Evolutionary conservation across 805 yeast genomes (phyloP).

Genomic region (Ogataea minuta): DNA sequence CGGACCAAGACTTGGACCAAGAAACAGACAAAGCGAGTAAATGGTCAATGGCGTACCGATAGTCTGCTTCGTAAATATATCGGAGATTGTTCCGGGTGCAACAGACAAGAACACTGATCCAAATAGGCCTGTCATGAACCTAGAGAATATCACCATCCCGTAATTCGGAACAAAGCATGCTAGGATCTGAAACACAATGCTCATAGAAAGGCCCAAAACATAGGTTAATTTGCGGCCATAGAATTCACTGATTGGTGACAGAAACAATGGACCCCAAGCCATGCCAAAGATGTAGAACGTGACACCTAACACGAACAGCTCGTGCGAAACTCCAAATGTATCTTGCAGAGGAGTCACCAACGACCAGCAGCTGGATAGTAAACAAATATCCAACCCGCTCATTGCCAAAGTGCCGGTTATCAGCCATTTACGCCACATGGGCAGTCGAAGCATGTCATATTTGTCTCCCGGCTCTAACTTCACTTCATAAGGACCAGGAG

Average conservation of each 20-base stretch:
- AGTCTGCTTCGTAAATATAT: constrained; percentile 57
- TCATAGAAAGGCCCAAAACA: constrained; percentile 44
- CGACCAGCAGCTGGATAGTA: constrained; percentile 69
- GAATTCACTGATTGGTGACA: constrained; percentile 61
- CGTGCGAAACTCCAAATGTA: constrained; percentile 51
- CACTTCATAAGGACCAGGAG: constrained; percentile 19
- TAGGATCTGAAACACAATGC: constrained; percentile 49
- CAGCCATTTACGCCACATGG: constrained; percentile 52
- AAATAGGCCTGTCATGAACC: constrained; percentile 68
- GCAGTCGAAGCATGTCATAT: constrained; percentile 29
- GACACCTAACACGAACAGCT: constrained; percentile 58
- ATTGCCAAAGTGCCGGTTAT: constrained; percentile 52
- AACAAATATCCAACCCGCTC: constrained; percentile 59
- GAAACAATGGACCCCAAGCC: constrained; percentile 59
- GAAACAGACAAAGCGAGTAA: constrained; percentile 59
- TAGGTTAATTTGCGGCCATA: constrained; percentile 56
- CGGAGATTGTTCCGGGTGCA: constrained; percentile 77
- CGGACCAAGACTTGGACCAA: constrained; percentile 74
- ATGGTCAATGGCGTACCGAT: constrained; percentile 70
- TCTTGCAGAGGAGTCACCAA: constrained; percentile 53
- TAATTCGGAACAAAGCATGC: constrained; percentile 58
- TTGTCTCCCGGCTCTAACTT: constrained; percentile 18
- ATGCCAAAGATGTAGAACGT: constrained; percentile 59
- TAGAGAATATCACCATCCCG: constrained; percentile 60
- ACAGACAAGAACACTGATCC: constrained; percentile 75